These are phyloP conservation scores for Samsoniella hepiali DNA, from an alignment of 2,329 filamentous ascomycete species.

Conservation along the genomic window DNA sequence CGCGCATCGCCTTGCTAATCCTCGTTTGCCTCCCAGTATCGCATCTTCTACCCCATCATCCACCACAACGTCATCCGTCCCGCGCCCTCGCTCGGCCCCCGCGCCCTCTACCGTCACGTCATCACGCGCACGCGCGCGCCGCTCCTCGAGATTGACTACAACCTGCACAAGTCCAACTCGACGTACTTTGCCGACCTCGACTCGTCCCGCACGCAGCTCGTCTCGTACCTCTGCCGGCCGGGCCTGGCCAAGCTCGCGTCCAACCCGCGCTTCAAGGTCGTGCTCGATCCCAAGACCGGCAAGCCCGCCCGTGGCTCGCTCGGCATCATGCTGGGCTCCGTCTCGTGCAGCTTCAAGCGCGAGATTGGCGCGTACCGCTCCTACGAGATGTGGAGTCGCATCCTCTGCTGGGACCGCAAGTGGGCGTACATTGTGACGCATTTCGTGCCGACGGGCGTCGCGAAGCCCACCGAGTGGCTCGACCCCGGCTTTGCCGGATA, in stretches of 20 bases:
- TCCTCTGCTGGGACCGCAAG: conserved; percentile 75
- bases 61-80: conserved; percentile 51
- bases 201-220: conserved; percentile 75
- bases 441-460: conserved; percentile 63
- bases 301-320: conserved; percentile 52
- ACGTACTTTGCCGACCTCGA: conserved; percentile 90
- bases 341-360: conserved; percentile 68
- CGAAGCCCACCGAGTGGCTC: conserved; percentile 53
- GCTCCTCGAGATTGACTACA: conserved; percentile 79
- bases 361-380: conserved; percentile 67
- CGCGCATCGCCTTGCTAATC: background rate
- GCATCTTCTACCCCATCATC: conserved; percentile 56
- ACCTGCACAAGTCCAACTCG: conserved; percentile 76
- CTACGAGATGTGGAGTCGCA: conserved; percentile 71
- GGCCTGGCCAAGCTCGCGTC: conserved; percentile 52
- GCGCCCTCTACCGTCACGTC: conserved; percentile 69
- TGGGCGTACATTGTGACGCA: conserved; percentile 76
- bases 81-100: conserved; percentile 48
- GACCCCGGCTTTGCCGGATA: conserved; percentile 43
- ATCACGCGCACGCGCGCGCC: conserved; percentile 65
- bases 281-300: conserved; percentile 46
- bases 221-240: conserved; percentile 63
- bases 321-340: conserved; percentile 67
- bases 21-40: conserved; percentile 40
- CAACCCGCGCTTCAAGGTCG: conserved; percentile 49